Percentiles rank a stretch among this genome's conserved stretches.
These are phyloP conservation scores for Cytospora schulzeri DNA, from an alignment of 2,329 filamentous ascomycete genomes.

Conservation along the genomic window DNA sequence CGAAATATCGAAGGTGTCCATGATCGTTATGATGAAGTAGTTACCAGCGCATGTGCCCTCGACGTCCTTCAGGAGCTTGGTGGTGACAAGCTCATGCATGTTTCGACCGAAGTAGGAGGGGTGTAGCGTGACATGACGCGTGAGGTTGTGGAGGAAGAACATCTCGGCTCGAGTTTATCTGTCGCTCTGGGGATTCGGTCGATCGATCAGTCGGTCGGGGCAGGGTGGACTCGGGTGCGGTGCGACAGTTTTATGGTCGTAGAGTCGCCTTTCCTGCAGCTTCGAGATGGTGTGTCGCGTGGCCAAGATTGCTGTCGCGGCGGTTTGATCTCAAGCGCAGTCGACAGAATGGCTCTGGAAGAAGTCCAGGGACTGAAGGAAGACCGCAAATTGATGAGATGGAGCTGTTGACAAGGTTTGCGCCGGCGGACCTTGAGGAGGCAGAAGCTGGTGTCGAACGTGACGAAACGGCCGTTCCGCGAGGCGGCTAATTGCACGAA, in stretches of 20 bases:
- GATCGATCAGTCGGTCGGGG: neutral
- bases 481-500: neutral
- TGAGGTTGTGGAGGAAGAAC: slow-evolving; percentile 98
- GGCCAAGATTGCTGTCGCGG: slow-evolving; percentile 1
- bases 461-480: slow-evolving; percentile 10
- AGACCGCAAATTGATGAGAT: neutral
- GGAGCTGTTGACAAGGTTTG: neutral
- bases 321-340: neutral
- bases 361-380: neutral
- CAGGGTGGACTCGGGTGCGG: neutral
- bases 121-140: slow-evolving; percentile 91
- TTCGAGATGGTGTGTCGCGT: neutral
- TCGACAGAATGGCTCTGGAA: neutral
- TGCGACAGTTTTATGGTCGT: neutral
- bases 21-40: slow-evolving; percentile 97
- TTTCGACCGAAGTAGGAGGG: slow-evolving; percentile 96
- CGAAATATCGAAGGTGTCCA: slow-evolving; percentile 94
- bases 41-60: slow-evolving; percentile 94
- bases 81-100: slow-evolving; percentile 88
- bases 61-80: slow-evolving; percentile 87
- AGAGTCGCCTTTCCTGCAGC: neutral
- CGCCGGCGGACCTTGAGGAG: slow-evolving; percentile 10
- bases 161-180: slow-evolving; percentile 53
- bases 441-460: neutral
- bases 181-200: neutral